phyloP scores from a whole-genome alignment of 1,284 basidiomycete genomes.

The Jaminaea rosea region DNA sequence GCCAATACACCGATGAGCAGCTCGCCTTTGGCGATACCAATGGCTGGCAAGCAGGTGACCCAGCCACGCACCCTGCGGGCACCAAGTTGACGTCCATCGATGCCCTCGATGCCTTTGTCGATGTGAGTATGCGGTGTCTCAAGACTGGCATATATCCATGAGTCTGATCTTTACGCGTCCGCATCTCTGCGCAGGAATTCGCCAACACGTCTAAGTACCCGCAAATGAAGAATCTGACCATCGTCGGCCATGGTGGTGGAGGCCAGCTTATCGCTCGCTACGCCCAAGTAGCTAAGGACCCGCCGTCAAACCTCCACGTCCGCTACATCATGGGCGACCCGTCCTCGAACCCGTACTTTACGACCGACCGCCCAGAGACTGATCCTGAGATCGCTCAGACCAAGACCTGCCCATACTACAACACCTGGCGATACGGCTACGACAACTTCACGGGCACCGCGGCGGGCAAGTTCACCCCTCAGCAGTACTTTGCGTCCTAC shows the following conservation, averaged over 20 bases:
- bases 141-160: no score
- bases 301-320: conserved; percentile 14
- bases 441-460: conserved; percentile 29
- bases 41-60: conserved; percentile 39
- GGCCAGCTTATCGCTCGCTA: conserved; percentile 42
- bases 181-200: no score
- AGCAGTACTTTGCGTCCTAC: conserved; percentile 33
- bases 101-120: conserved; percentile 34
- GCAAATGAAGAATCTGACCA: conserved; percentile 27
- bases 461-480: conserved; percentile 17
- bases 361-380: conserved; percentile 28
- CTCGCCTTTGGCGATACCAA: conserved; percentile 41
- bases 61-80: conserved; percentile 27
- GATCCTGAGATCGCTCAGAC: not conserved
- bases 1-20: conserved; percentile 26
- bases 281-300: conserved; percentile 28
- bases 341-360: conserved; percentile 33
- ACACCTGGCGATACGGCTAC: conserved; percentile 45
- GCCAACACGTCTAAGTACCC: conserved; percentile 25
- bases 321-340: conserved; percentile 43
- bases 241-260: conserved; percentile 45
- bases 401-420: conserved; percentile 25
- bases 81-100: conserved; percentile 33
- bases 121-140: no score
- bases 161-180: no score